A percentile compares a stretch with the other conserved stretches of the same genome.
Evolutionary conservation across 2,329 filamentous ascomycete species (phyloP).

Genomic region (Exophiala mesophila): DNA sequence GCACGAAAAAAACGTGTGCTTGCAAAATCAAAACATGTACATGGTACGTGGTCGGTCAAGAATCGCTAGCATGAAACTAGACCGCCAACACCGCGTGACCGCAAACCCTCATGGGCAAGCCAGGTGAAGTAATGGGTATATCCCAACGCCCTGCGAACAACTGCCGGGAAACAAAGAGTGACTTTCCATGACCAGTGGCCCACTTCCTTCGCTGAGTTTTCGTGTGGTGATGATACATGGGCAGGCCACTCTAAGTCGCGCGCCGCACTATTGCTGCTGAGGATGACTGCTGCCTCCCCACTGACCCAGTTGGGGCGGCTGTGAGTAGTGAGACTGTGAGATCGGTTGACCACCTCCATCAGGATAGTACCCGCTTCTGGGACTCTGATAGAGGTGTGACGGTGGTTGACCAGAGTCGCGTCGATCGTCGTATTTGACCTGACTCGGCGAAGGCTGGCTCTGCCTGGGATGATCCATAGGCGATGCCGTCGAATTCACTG

Average conservation of each 20-base stretch:
- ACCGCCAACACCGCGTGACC: background rate
- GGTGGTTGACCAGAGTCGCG: conserved; percentile 16
- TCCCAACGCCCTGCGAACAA: no score
- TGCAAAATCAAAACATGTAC: no score
- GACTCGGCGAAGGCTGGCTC: conserved; percentile 21
- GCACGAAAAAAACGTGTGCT: no score
- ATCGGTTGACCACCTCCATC: conserved; percentile 15
- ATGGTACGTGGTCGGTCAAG: no score
- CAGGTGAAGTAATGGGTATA: no score
- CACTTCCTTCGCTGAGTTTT: no score
- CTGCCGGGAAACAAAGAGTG: no score
- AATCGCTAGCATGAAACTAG: no score
- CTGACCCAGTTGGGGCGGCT: conserved; percentile 13
- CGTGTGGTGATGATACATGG: background rate
- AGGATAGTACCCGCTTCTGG: conserved; percentile 16
- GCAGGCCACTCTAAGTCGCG: background rate
- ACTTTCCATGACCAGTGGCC: background rate
- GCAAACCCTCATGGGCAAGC: background rate
- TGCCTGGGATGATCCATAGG: conserved; percentile 22
- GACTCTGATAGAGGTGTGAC: conserved; percentile 19
- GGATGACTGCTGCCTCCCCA: conserved; percentile 13
- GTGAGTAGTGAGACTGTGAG: conserved; percentile 16
- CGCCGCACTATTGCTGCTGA: conserved; percentile 7
- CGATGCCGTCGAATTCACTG: conserved; percentile 14
- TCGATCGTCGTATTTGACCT: conserved; percentile 24